Conservation (phyloP, 352 stramenopile genomes). For the Phytophthora uliginosa region DNA sequence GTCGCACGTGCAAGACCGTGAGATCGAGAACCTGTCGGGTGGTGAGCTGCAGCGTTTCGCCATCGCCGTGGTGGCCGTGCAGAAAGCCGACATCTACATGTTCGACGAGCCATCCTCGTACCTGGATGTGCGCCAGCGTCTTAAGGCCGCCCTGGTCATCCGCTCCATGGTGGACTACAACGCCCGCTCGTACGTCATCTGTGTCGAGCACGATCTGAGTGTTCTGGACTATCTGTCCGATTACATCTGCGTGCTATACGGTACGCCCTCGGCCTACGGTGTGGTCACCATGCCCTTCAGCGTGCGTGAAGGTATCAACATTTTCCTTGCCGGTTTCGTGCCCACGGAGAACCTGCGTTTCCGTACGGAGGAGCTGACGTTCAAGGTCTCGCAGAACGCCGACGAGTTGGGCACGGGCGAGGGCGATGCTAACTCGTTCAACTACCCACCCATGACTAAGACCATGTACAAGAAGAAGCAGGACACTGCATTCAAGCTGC, state of each 20-base stretch:
- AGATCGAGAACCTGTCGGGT: conserved; percentile 97
- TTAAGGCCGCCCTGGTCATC: conserved; percentile 99
- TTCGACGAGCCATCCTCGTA: conserved; percentile 99
- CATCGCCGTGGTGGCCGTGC: conserved; percentile 97
- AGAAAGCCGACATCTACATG: conserved; percentile 99
- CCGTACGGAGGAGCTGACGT: conserved; percentile 98
- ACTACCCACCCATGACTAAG: conserved; percentile 99
- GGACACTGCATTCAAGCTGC: conserved; percentile 96
- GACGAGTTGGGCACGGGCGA: conserved; percentile 91
- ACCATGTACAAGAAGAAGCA: conserved; percentile 96
- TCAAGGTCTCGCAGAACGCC: conserved; percentile 98
- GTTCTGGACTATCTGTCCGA: conserved; percentile 99
- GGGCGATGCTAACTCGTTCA: conserved; percentile 93
- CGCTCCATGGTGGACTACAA: conserved; percentile 96
- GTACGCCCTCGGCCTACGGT: conserved; percentile 98
- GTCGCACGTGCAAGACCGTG: conserved; percentile 97
- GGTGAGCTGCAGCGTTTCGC: conserved; percentile 99
- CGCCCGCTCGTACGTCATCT: conserved; percentile 96
- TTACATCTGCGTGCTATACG: conserved; percentile 99
- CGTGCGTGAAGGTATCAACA: conserved; percentile 99
- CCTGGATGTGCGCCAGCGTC: conserved; percentile 99
- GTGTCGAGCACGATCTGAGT: conserved; percentile 99
- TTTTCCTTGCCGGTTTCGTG: conserved; percentile 99
- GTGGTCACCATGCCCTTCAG: conserved; percentile 99
- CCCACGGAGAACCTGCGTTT: conserved; percentile 99